Evolutionary conservation across 148 eudicot genomes (phyloP), one percentile per base, ranked within the genome.

Genomic region (Heliamphora exappendiculata): DNA sequence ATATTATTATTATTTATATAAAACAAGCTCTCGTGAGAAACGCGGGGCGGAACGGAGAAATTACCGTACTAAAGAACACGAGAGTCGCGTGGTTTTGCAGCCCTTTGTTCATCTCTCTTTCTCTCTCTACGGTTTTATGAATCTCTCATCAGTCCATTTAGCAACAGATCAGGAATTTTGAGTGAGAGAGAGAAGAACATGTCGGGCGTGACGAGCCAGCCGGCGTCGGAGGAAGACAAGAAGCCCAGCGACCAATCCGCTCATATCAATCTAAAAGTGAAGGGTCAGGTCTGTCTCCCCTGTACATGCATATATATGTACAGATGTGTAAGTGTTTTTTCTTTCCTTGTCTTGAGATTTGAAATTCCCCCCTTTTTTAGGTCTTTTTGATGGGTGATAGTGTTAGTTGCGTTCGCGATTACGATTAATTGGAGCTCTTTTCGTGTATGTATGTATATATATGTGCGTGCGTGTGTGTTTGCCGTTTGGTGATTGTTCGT

Each of bases 211-310:
- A 55, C 72, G 51, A 51, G 22, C 26, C 75, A 75, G 74, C 75
- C 42, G 54, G 37, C 85, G 3, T 80, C 77, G 39, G 88, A 85
- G 37, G 86, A 82, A 55, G 88, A 85, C 47, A 86, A 81, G 84
- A 86, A 86, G 62, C 86, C 88, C 16, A 78, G 75, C 44, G 88
- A 83, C 60, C 83, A 81, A 70, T 64, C 81, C 36, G 84, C 75
- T 59, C 88, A 86, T 72, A 86, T 86, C 75, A 83, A 86, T 66
- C 86, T 83, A 72, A 86, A 86, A 50, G 88, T 86, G 79, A 86
- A 86, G 83, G 86, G 88, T 36, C 86, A 86, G 86, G 88, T 86
- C 17, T 50, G 37, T n/a, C 19, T 8, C 22, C 59, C 41, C 4
- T 11, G 0, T 42, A 42, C 47, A 42, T 5, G 10, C 39, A 8